A percentile compares a stretch with the other conserved stretches of the same genome.
Conservation (phyloP, 176 grass and related monocot species). For the Eremochloa ophiuroides region DNA sequence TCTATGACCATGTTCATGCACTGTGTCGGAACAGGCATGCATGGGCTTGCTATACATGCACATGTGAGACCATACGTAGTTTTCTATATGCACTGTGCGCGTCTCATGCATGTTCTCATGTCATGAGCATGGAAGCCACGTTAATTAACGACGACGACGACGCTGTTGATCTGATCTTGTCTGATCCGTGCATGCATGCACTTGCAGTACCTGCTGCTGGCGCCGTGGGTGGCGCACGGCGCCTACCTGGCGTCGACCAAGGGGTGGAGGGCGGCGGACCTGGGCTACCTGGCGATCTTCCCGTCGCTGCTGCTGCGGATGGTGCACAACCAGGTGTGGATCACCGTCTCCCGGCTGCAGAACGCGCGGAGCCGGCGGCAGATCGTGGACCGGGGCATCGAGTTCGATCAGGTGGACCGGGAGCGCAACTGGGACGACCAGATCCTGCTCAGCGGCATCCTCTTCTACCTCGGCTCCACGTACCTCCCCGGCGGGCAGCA, state of each 20-base stretch:
- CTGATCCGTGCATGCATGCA: neutral
- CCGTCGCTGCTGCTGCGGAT: conserved; percentile 55
- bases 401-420: conserved; percentile 91
- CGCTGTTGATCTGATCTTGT: no score
- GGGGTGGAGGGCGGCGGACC: conserved; percentile 36
- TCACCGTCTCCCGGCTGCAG: conserved; percentile 64
- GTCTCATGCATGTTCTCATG: no score
- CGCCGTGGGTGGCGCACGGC: conserved; percentile 62
- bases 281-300: conserved; percentile 33
- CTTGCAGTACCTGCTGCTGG: conserved; percentile 65
- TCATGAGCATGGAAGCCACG: no score
- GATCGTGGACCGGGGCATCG: conserved; percentile 76
- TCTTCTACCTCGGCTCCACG: conserved; percentile 33
- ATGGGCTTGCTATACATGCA: no score
- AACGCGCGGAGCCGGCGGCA: conserved; percentile 72
- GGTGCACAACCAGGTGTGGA: conserved; percentile 79
- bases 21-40: no score
- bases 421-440: conserved; percentile 97
- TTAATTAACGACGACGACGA: no score
- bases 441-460: conserved; percentile 63
- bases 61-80: no score
- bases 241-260: conserved; percentile 30
- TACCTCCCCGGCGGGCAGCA: conserved; percentile 13
- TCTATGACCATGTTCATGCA: no score
- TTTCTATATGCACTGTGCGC: no score